Evolutionary conservation across 257 asterid genomes (phyloP).

Genomic region (Orobanche coerulescens): DNA sequence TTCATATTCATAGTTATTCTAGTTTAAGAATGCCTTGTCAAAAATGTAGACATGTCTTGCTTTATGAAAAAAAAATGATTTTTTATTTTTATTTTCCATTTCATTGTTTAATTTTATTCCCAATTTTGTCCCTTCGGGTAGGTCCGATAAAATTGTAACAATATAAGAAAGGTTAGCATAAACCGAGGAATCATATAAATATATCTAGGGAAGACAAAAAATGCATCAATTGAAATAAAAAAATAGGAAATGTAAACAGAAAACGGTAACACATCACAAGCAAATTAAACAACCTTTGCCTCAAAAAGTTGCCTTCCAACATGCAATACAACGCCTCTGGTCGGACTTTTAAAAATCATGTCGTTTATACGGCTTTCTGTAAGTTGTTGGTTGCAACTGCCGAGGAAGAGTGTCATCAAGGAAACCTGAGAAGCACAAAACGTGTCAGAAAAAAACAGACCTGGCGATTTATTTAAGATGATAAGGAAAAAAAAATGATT

Average conservation of each 20-base stretch:
- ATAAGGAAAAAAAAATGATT: background rate
- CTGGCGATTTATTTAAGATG: background rate
- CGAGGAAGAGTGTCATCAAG: constrained; percentile 35
- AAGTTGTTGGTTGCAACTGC: constrained; percentile 27
- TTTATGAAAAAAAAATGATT: too few relatives aligned
- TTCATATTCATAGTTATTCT: too few relatives aligned
- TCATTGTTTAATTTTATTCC: too few relatives aligned
- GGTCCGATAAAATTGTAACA: too few relatives aligned
- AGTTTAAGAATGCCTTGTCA: background rate
- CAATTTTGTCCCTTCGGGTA: too few relatives aligned
- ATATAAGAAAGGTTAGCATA: too few relatives aligned
- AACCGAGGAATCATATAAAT: too few relatives aligned
- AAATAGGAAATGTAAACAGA: background rate
- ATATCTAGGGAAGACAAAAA: background rate
- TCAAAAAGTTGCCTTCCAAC: constrained; percentile 44
- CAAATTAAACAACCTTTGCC: constrained; percentile 22
- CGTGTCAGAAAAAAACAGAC: constrained; percentile 18
- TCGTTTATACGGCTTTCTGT: constrained; percentile 20
- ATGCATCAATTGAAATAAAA: background rate
- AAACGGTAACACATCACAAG: background rate
- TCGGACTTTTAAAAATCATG: constrained; percentile 18
- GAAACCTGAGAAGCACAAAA: constrained; percentile 42
- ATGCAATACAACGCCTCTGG: constrained; percentile 33
- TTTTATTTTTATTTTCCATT: too few relatives aligned
- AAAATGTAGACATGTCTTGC: too few relatives aligned